Base-by-base conservation (phyloP, 345 rosid genomes). In the Populus pruinosa region DNA sequence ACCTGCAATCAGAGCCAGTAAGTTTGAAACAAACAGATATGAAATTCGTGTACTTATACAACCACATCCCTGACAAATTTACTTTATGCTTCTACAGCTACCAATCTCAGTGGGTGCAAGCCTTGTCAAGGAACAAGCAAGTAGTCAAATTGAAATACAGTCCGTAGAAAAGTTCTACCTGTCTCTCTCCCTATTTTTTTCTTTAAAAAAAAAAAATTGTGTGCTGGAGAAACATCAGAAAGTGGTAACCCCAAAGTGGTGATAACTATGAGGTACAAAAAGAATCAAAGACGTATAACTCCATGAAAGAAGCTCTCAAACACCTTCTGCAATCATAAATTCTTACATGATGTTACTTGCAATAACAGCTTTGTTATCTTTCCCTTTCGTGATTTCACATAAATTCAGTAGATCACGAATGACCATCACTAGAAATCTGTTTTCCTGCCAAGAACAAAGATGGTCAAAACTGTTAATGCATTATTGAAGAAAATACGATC, bases 331-430 rank as follows among this genome's bases (percentile, higher is more conserved):
- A 23, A 47, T 70, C 63, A 70, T 5, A 27, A 77, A 53, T 1
- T 80, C 98, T 88, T 94, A 96, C 99, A 96, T 96, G 67, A 96
- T 96, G 79, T 96, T 96, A 85, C 99, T 96, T 18, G 98, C 98
- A 82, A 96, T 96, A 76, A 96, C 98, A 61, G 98, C 98, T 88
- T 94, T 96, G 84, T 96, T 96, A 83, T 96, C 99, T 82, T 96
- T 96, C 65, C 98, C 99, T 73, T 92, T 96, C 8, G 94, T 96
- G 77, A 96, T 92, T 84, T 96, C 99, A 87, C 99, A 96, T 77
- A 96, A 85, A 87, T 94, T 96, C 80, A 96, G 84, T 69, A 96
- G 85, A 85, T 96, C 98, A 49, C 98, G 97, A 74, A 96, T 96
- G 74, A 96, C 98, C 98, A 92, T 91, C 82, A 96, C 99, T 81